Evolutionary conservation across 441 rosid genomes (phyloP).

Genomic region (Erodium trifolium): DNA sequence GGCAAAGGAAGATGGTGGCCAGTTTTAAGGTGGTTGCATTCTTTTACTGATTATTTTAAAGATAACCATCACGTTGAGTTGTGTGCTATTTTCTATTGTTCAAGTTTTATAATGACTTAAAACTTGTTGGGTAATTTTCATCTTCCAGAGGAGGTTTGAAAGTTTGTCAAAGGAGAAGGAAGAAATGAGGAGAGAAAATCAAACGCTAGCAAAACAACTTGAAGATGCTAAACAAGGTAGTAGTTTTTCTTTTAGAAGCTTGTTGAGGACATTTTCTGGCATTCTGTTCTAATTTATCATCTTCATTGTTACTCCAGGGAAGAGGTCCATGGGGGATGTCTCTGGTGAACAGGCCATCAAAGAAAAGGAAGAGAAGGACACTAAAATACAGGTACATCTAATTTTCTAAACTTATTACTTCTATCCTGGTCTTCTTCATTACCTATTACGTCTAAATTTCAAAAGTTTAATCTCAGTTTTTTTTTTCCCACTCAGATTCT

Average conservation of each 20-base stretch:
- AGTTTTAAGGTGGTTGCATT: constrained; percentile 40
- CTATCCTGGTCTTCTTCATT: neutral
- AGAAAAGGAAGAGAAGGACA: constrained; percentile 1
- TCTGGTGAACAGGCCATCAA: neutral
- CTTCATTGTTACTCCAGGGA: neutral
- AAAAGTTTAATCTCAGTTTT: constrained; percentile 3
- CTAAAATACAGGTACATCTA: constrained; percentile 2
- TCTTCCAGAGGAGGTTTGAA: constrained; percentile 35
- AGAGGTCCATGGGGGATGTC: neutral
- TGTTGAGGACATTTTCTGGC: too few relatives aligned
- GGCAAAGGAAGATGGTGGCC: constrained; percentile 34
- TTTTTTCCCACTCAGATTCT: constrained; percentile 34
- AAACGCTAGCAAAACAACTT: constrained; percentile 64
- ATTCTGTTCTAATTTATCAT: neutral
- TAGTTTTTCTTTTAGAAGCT: constrained; percentile 14
- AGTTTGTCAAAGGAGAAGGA: constrained; percentile 60
- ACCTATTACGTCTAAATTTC: constrained; percentile 5
- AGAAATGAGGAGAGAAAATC: constrained; percentile 59
- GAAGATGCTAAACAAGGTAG: constrained; percentile 87
- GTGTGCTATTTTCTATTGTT: neutral
- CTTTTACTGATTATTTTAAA: neutral
- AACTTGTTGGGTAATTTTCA: constrained; percentile 1
- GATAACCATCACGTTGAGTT: neutral
- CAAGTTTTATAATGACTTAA: neutral
- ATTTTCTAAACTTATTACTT: too few relatives aligned